Evolutionary conservation across 2,329 filamentous ascomycete species (phyloP).

Genomic region (Fusarium pseudograminearum): DNA sequence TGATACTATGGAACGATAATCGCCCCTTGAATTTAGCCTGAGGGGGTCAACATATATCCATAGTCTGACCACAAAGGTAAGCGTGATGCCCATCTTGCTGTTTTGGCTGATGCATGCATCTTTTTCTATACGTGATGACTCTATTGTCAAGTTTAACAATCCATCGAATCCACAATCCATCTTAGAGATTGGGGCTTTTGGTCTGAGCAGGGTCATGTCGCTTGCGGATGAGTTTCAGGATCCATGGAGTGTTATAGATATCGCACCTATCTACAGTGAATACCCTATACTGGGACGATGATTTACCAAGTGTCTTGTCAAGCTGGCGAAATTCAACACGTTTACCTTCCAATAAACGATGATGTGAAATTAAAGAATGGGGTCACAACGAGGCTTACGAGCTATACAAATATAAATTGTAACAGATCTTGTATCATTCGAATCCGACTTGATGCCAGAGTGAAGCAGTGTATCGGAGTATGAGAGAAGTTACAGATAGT

Average conservation of each 20-base stretch:
- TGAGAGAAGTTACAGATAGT: neutral
- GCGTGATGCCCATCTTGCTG: neutral
- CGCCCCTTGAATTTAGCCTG: slow-evolving; percentile 1
- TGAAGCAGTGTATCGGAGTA: neutral
- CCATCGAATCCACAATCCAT: neutral
- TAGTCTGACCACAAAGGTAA: neutral
- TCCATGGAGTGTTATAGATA: neutral
- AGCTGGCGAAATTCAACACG: neutral
- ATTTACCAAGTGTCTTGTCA: neutral
- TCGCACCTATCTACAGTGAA: neutral
- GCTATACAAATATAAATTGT: neutral
- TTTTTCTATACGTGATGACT: neutral
- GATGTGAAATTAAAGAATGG: neutral
- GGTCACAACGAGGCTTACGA: neutral
- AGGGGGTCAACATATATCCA: neutral
- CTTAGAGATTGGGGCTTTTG: neutral
- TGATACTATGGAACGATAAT: neutral
- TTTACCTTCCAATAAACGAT: neutral
- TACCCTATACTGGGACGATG: neutral
- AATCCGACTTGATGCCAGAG: neutral
- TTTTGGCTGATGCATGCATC: neutral
- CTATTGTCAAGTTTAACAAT: neutral
- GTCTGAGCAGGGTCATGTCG: neutral
- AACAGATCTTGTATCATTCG: neutral
- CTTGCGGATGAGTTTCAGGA: slow-evolving; percentile 8